Percentiles rank a stretch among this genome's conserved stretches.
Conservation (phyloP, 2,329 filamentous ascomycete species). For the Fusarium cicatricum region DNA sequence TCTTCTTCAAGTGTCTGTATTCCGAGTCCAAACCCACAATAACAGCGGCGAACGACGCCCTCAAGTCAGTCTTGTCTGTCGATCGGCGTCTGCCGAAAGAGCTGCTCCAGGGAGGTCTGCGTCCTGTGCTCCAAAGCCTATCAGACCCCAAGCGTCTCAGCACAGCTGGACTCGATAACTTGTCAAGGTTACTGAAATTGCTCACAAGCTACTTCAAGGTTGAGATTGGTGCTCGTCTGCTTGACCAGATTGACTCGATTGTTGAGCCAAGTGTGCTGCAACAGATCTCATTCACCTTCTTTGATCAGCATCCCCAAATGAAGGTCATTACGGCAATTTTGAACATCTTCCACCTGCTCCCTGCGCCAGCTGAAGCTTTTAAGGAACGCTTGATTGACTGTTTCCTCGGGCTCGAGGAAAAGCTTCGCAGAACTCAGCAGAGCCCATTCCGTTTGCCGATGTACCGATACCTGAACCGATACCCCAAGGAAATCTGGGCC, state of each 20-base stretch:
- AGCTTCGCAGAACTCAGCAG: conserved; percentile 83
- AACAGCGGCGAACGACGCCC: conserved; percentile 88
- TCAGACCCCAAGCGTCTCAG: conserved; percentile 92
- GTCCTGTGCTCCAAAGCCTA: conserved; percentile 95
- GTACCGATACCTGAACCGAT: conserved; percentile 92
- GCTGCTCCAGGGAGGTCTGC: conserved; percentile 88
- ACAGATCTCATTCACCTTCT: conserved; percentile 91
- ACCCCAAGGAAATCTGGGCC: conserved; percentile 85
- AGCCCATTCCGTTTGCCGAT: conserved; percentile 92
- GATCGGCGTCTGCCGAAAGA: conserved; percentile 95
- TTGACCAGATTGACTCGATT: conserved; percentile 93
- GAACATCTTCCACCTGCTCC: conserved; percentile 96
- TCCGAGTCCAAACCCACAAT: conserved; percentile 92
- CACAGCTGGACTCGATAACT: conserved; percentile 87
- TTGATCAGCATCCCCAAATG: conserved; percentile 92
- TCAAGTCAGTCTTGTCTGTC: conserved; percentile 86
- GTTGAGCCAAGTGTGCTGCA: conserved; percentile 83
- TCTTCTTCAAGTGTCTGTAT: conserved; percentile 98
- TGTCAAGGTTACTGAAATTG: conserved; percentile 87
- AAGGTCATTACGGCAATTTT: conserved; percentile 95
- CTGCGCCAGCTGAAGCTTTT: conserved; percentile 87
- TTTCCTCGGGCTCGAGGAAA: conserved; percentile 87
- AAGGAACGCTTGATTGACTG: conserved; percentile 90
- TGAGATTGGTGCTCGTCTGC: conserved; percentile 90
- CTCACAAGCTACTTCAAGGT: conserved; percentile 99